These are phyloP conservation scores for Stentor coeruleus DNA, from an alignment of 73 alveolate species.

Conservation along the genomic window DNA sequence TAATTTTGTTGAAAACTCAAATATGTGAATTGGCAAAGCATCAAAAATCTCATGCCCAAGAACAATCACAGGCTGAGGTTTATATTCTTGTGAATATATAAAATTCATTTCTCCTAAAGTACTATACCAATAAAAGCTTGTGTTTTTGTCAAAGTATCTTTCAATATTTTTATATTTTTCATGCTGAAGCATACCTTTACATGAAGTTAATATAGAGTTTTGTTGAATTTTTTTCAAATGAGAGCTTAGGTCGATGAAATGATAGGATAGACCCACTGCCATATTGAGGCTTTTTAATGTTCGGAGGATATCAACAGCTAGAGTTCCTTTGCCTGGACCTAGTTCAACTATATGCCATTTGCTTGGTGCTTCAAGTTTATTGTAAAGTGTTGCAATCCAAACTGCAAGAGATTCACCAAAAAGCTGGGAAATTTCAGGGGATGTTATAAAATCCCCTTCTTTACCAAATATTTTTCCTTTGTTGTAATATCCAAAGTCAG, in stretches of 20 bases:
- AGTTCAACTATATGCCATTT: slow-evolving; percentile 63
- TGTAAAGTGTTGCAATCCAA: slow-evolving; percentile 34
- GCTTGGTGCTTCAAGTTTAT: slow-evolving; percentile 31
- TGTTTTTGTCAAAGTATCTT: slow-evolving; percentile 27
- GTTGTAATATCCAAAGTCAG: slow-evolving; percentile 71
- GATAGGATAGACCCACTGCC: slow-evolving; percentile 38
- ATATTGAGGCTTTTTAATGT: slow-evolving; percentile 54
- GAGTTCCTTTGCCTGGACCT: slow-evolving; percentile 89
- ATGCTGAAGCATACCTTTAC: slow-evolving; percentile 34
- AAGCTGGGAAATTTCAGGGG: slow-evolving; percentile 82
- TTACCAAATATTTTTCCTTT: slow-evolving; percentile 71
- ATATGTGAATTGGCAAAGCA: slow-evolving; percentile 80
- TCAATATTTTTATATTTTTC: slow-evolving; percentile 33
- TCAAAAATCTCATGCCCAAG: slow-evolving; percentile 90
- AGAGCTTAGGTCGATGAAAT: slow-evolving; percentile 56
- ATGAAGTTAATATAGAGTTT: slow-evolving; percentile 33
- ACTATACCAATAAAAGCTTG: slow-evolving; percentile 19
- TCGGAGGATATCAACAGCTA: slow-evolving; percentile 73
- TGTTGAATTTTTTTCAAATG: slow-evolving; percentile 51
- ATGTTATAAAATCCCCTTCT: slow-evolving; percentile 86
- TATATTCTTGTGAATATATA: background rate
- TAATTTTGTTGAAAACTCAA: slow-evolving; percentile 31
- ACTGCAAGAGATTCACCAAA: slow-evolving; percentile 78
- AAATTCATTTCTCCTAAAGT: slow-evolving; percentile 24
- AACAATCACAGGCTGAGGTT: slow-evolving; percentile 58